Conservation (phyloP, 768 basidiomycete species). For the Suillus alpinus region DNA sequence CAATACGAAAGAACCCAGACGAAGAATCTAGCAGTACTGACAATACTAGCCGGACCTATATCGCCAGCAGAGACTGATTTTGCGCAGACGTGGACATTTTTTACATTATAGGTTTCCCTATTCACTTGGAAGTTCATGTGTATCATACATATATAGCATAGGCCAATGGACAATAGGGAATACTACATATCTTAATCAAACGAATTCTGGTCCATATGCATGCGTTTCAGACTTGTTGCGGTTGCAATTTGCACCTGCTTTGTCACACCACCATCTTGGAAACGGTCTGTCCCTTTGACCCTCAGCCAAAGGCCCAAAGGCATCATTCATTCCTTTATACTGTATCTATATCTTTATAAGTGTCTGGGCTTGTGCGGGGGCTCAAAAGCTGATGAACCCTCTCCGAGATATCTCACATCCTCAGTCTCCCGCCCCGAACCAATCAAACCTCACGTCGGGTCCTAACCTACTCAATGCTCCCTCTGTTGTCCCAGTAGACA, state of each 20-base stretch:
- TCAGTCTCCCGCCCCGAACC: slow-evolving; percentile 4
- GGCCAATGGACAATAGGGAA: neutral
- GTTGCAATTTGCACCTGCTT: neutral
- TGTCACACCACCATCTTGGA: neutral
- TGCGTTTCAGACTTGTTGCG: neutral
- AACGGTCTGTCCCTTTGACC: neutral
- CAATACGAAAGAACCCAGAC: neutral
- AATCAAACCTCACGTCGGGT: neutral
- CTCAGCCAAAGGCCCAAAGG: neutral
- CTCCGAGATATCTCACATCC: neutral
- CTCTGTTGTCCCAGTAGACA: neutral
- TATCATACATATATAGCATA: slow-evolving; percentile 6
- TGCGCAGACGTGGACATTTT: neutral
- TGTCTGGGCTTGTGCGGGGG: neutral
- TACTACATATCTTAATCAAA: neutral
- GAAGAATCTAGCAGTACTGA: neutral
- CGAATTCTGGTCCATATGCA: too few species aligned
- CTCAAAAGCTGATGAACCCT: neutral
- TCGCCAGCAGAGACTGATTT: neutral
- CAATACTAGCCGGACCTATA: neutral
- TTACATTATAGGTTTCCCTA: neutral
- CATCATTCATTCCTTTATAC: neutral
- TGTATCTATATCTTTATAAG: neutral
- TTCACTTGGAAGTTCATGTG: slow-evolving; percentile 9
- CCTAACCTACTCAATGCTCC: neutral